Base-by-base conservation (phyloP, 345 rosid species). In the Syzygium grande region DNA sequence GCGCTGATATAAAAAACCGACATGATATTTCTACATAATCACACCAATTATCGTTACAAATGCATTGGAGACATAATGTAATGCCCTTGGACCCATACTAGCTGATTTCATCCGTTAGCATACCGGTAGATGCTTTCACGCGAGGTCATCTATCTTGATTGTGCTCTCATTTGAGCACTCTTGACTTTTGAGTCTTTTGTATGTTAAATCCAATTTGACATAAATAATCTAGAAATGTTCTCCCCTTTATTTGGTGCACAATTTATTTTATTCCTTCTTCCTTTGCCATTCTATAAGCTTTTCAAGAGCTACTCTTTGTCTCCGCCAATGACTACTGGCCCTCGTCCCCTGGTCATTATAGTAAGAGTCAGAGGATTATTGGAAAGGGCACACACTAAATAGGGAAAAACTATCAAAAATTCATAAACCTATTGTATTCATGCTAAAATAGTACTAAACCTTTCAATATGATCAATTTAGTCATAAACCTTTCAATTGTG, bases 311-410 rank as follows among this genome's bases (percentile, higher is more conserved):
- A n/a, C 8, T 27, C 68, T 5, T 1, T 0, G 2, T 1, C 59
- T 55, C 2, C 30, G 13, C 14, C 3, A 2, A 11, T 59, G 29
- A 27, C 1, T 27, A 15, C 12, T 11, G 5, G 16, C 29, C 15
- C 65, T 59, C 16, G 1, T 12, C 29, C 0, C 8, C 0, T 3
- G 2, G 7, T 12, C 29, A 5, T 27, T 3, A 0, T 13, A 3
- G 8, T 13, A 61, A 27, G 17, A 34, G n/a, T 61, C 34, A n/a
- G 17, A 61, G 3, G 68, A 61, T 61, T 27, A 13, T 2, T 2
- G 9, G 34, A 27, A n/a, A 0, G 16, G 0, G 3, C 34, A 1
- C 1, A 1, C 68, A 14, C 53, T 52, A 13, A 52, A 52, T 3
- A 52, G 17, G 46, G 0, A 4, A 55, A 55, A 21, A 55, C 11